Conservation (phyloP, 1,139 yeast species). For the Candida smagusa region DNA sequence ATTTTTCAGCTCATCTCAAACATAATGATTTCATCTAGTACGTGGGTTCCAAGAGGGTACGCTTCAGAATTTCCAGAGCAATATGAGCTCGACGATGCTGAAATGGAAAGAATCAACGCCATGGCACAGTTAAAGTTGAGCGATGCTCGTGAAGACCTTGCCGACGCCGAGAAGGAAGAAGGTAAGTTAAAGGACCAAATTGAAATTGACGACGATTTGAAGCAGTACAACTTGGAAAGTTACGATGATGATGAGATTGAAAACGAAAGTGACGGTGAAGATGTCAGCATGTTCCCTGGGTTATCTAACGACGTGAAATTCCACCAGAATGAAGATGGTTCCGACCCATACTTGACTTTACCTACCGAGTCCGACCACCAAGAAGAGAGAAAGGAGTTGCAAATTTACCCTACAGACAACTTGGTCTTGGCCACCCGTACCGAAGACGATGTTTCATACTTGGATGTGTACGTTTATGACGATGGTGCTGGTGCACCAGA, state of each 20-base stretch:
- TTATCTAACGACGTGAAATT: conserved; percentile 51
- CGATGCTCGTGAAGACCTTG: conserved; percentile 66
- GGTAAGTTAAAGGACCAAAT: conserved; percentile 44
- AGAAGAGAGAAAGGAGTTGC: conserved; percentile 80
- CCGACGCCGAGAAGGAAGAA: conserved; percentile 29
- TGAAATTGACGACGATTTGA: conserved; percentile 77
- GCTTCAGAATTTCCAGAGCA: conserved; percentile 91
- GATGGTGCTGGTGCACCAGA: conserved; percentile 85
- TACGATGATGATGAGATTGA: conserved; percentile 58
- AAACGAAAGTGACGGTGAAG: conserved; percentile 46
- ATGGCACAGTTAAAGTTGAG: conserved; percentile 80
- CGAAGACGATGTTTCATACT: conserved; percentile 88
- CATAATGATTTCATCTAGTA: conserved; percentile 81
- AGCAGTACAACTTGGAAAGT: conserved; percentile 81
- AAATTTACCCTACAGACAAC: conserved; percentile 87
- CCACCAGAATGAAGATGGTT: conserved; percentile 55
- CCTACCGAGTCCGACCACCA: conserved; percentile 62
- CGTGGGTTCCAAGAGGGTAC: conserved; percentile 96
- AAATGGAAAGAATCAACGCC: conserved; percentile 84
- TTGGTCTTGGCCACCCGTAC: conserved; percentile 89
- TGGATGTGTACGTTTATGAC: conserved; percentile 92
- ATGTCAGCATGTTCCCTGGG: conserved; percentile 69
- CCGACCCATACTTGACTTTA: conserved; percentile 73
- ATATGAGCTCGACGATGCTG: conserved; percentile 86
- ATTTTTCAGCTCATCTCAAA: conserved; percentile 8